Percentiles rank a stretch among this genome's conserved stretches.
Evolutionary conservation across 768 basidiomycete genomes (phyloP).

Genomic region (Piloderma croceum): DNA sequence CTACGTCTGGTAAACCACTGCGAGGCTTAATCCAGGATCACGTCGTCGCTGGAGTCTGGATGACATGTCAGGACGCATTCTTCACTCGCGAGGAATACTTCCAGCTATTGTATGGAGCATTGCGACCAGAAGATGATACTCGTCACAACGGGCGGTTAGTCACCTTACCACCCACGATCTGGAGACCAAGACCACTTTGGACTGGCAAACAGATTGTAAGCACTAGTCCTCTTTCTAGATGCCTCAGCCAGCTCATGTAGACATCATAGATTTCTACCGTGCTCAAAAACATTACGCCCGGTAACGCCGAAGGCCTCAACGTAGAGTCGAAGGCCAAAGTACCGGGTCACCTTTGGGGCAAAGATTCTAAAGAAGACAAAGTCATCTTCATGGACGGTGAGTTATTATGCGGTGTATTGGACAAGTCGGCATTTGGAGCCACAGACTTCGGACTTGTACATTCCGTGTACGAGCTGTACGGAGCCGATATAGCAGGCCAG

Average conservation of each 20-base stretch:
- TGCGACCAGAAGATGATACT: slow-evolving; percentile 80
- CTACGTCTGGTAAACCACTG: slow-evolving; percentile 95
- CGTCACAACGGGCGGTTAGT: slow-evolving; percentile 51
- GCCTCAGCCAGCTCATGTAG: slow-evolving; percentile 4
- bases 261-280: slow-evolving; percentile 81
- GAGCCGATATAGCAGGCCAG: slow-evolving; percentile 81
- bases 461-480: slow-evolving; percentile 94
- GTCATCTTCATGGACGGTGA: slow-evolving; percentile 92
- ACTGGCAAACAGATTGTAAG: slow-evolving; percentile 96
- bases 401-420: slow-evolving; percentile 87
- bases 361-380: slow-evolving; percentile 74
- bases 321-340: slow-evolving; percentile 85
- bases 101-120: slow-evolving; percentile 90
- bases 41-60: slow-evolving; percentile 98
- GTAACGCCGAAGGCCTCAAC: slow-evolving; percentile 73
- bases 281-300: slow-evolving; percentile 85
- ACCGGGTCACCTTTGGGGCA: slow-evolving; percentile 79
- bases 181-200: slow-evolving; percentile 89
- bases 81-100: slow-evolving; percentile 95
- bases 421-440: slow-evolving; percentile 97
- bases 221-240: slow-evolving; percentile 1
- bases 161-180: slow-evolving; percentile 87
- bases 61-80: slow-evolving; percentile 94
- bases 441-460: slow-evolving; percentile 95
- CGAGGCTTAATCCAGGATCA: slow-evolving; percentile 99